These are phyloP conservation scores for Epichloe gansuensis DNA, from an alignment of 2,329 filamentous ascomycete genomes.

Conservation along the genomic window DNA sequence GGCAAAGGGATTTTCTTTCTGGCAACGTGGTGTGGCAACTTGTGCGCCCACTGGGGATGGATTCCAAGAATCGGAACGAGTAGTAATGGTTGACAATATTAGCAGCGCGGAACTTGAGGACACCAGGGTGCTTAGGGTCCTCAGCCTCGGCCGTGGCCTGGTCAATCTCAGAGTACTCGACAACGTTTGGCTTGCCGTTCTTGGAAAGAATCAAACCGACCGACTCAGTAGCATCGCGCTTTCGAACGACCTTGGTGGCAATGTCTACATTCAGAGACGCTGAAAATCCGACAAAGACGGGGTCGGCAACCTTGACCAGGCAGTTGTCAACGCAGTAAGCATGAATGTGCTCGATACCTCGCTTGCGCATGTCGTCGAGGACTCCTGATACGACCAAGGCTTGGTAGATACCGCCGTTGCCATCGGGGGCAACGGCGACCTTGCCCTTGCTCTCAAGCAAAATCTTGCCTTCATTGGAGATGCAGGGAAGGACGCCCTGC, in stretches of 20 bases:
- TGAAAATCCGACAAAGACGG: constrained; percentile 87
- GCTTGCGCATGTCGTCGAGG: constrained; percentile 75
- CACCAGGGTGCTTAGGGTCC: constrained; percentile 64
- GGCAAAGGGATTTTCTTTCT: constrained; percentile 91
- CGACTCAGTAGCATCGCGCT: constrained; percentile 90
- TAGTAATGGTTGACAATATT: constrained; percentile 99
- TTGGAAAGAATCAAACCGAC: constrained; percentile 90
- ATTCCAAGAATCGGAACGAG: constrained; percentile 83
- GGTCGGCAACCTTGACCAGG: constrained; percentile 96
- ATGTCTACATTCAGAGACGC: constrained; percentile 84
- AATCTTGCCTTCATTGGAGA: constrained; percentile 96
- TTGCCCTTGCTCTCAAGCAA: constrained; percentile 81
- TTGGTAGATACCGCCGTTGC: constrained; percentile 94
- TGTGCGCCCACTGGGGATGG: constrained; percentile 72
- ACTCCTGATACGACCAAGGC: constrained; percentile 72
- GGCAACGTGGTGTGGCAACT: constrained; percentile 88
- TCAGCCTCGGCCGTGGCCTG: constrained; percentile 75
- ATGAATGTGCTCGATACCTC: constrained; percentile 89
- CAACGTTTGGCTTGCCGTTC: constrained; percentile 92
- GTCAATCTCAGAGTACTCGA: constrained; percentile 98
- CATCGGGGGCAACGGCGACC: constrained; percentile 90
- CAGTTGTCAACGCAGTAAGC: constrained; percentile 99
- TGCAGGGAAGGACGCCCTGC: constrained; percentile 92
- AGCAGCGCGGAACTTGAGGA: constrained; percentile 92
- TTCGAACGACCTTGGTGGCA: constrained; percentile 97